phyloP scores from a whole-genome alignment of 805 yeast genomes.

The Kluyveromyces dobzhanskii region DNA sequence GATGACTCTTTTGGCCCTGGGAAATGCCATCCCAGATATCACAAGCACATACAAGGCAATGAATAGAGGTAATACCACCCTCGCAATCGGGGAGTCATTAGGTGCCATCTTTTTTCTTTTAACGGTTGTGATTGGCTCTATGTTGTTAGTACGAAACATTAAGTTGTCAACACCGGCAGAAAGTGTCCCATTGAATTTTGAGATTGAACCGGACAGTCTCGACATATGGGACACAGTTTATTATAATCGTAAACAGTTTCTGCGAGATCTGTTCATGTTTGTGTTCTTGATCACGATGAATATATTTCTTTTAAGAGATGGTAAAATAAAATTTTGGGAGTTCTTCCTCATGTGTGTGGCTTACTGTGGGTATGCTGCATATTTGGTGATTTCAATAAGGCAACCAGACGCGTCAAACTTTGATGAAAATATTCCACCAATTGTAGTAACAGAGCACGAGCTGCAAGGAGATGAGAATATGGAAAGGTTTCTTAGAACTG shows the following conservation, averaged over 20 bases:
- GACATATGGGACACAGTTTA: slow-evolving; percentile 7
- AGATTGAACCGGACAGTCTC: not conserved
- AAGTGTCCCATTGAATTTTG: slow-evolving; percentile 7
- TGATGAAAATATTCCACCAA: not conserved
- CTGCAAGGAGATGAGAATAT: not conserved
- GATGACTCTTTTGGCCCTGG: slow-evolving; percentile 78
- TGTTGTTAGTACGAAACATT: slow-evolving; percentile 63
- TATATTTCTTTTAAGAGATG: slow-evolving; percentile 46
- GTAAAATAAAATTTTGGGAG: slow-evolving; percentile 44
- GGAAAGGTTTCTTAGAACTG: not conserved
- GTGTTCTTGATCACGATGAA: slow-evolving; percentile 41
- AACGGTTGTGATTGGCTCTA: slow-evolving; percentile 71
- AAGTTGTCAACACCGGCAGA: slow-evolving; percentile 31
- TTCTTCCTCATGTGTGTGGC: slow-evolving; percentile 48
- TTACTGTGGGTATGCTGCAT: slow-evolving; percentile 51
- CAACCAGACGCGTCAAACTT: not conserved
- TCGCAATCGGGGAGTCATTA: slow-evolving; percentile 84
- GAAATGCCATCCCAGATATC: slow-evolving; percentile 89
- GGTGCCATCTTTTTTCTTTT: slow-evolving; percentile 85
- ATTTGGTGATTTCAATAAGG: slow-evolving; percentile 31
- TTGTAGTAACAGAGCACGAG: not conserved
- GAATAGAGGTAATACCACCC: slow-evolving; percentile 55
- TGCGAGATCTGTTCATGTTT: slow-evolving; percentile 57
- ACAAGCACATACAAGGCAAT: slow-evolving; percentile 79
- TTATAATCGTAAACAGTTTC: slow-evolving; percentile 37